Percentiles rank a stretch among this genome's conserved stretches.
Evolutionary conservation across 768 basidiomycete species (phyloP).

Genomic region (Agrocybe pediades): DNA sequence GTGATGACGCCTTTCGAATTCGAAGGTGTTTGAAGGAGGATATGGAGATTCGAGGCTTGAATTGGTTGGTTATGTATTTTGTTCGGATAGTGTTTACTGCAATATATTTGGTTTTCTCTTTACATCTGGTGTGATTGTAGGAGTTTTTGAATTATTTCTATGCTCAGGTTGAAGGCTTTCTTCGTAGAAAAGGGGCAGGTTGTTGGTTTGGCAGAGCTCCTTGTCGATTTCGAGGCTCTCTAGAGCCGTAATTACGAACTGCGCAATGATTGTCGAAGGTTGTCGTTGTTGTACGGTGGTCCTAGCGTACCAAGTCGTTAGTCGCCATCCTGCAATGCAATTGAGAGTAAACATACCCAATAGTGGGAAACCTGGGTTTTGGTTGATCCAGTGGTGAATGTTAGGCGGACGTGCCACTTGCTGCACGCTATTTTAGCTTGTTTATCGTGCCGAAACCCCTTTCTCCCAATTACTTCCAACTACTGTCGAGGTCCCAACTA

Average conservation of each 20-base stretch:
- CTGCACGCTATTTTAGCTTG: slow-evolving; percentile 20
- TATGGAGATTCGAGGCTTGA: neutral
- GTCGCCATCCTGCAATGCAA: slow-evolving; percentile 13
- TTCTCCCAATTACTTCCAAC: slow-evolving; percentile 3
- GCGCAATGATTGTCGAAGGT: slow-evolving; percentile 22
- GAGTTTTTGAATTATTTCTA: too few relatives aligned
- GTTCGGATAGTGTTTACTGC: too few relatives aligned
- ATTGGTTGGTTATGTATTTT: neutral
- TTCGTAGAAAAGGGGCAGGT: slow-evolving; percentile 10
- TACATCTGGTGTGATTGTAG: too few relatives aligned
- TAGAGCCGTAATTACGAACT: slow-evolving; percentile 21
- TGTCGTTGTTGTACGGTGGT: slow-evolving; percentile 27
- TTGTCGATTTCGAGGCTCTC: slow-evolving; percentile 21
- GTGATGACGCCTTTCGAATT: slow-evolving; percentile 22
- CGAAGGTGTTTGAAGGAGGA: slow-evolving; percentile 3
- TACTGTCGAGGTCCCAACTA: too few relatives aligned
- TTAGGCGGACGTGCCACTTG: slow-evolving; percentile 7
- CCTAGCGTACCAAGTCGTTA: slow-evolving; percentile 22
- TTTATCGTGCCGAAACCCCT: slow-evolving; percentile 17
- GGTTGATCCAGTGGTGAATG: slow-evolving; percentile 7
- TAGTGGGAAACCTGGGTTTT: neutral
- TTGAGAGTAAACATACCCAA: neutral
- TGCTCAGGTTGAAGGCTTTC: too few relatives aligned
- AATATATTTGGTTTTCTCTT: too few relatives aligned
- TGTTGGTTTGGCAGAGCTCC: slow-evolving; percentile 18